Conservation (phyloP, 164 flowering plant species). For the Dillenia turbinata region DNA sequence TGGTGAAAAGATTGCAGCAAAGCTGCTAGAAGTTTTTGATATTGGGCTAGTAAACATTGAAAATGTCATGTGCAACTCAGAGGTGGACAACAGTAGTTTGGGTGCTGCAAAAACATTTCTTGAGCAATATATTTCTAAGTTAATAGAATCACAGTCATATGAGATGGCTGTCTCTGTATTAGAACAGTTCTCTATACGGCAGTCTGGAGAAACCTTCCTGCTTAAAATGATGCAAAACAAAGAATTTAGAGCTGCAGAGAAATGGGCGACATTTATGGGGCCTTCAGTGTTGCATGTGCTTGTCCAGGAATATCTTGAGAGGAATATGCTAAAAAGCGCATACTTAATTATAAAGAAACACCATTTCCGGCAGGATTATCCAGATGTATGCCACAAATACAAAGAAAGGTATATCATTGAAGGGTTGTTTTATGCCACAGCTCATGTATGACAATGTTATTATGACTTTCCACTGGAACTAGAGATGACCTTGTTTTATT, state of each 20-base stretch:
- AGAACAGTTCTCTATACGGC: constrained; percentile 66
- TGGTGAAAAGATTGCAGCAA: constrained; percentile 54
- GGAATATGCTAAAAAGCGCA: constrained; percentile 58
- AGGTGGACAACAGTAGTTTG: constrained; percentile 16
- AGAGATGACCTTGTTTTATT: too few relatives aligned
- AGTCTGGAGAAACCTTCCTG: constrained; percentile 63
- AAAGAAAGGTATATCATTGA: constrained; percentile 58
- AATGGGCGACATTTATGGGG: constrained; percentile 93
- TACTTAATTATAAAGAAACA: constrained; percentile 67
- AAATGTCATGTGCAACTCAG: constrained; percentile 30
- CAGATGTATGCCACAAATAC: constrained; percentile 54
- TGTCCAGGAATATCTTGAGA: constrained; percentile 54
- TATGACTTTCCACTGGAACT: too few relatives aligned
- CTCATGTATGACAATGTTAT: too few relatives aligned
- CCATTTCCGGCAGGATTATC: constrained; percentile 66
- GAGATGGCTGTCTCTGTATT: constrained; percentile 60
- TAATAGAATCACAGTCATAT: constrained; percentile 66
- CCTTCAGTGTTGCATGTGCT: constrained; percentile 66
- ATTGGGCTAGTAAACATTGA: constrained; percentile 46
- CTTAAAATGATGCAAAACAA: constrained; percentile 48
- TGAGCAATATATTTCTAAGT: constrained; percentile 44
- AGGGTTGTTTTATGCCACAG: too few relatives aligned
- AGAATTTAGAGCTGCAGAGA: constrained; percentile 79
- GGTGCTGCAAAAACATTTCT: constrained; percentile 41
- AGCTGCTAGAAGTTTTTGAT: constrained; percentile 65